These are phyloP conservation scores for Medicago truncatula DNA, from an alignment of 306 rosid genomes.

Conservation along the genomic window DNA sequence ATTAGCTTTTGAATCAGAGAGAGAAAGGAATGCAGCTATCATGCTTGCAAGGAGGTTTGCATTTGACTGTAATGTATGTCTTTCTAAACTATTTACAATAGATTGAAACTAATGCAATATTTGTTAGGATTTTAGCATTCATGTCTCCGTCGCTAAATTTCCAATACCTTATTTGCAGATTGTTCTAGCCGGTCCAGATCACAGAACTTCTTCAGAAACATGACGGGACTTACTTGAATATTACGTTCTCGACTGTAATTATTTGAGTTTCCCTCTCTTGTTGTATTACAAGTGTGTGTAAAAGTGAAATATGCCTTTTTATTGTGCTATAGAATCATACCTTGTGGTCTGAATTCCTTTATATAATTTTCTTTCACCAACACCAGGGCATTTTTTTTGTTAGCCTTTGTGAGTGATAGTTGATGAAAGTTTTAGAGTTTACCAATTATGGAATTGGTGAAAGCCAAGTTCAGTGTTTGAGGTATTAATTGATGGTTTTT, in stretches of 20 bases:
- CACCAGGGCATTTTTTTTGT: slow-evolving; percentile 56
- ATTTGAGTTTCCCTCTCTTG: slow-evolving; percentile 50
- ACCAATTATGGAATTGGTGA: not conserved
- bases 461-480: no score
- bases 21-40: slow-evolving; percentile 93
- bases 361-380: slow-evolving; percentile 31
- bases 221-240: slow-evolving; percentile 42
- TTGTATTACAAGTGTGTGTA: slow-evolving; percentile 55
- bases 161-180: slow-evolving; percentile 60
- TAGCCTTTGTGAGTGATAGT: slow-evolving; percentile 58
- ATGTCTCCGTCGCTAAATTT: slow-evolving; percentile 16
- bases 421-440: slow-evolving; percentile 39
- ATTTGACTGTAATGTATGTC: slow-evolving; percentile 90
- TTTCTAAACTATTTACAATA: slow-evolving; percentile 24
- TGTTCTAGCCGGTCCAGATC: slow-evolving; percentile 92
- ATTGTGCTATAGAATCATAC: slow-evolving; percentile 38
- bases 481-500: no score
- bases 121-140: no score
- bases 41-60: slow-evolving; percentile 99
- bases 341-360: slow-evolving; percentile 41
- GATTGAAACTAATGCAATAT: no score
- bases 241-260: slow-evolving; percentile 50
- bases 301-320: slow-evolving; percentile 48
- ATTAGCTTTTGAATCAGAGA: slow-evolving; percentile 89
- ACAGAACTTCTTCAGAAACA: slow-evolving; percentile 75